Base-by-base conservation (phyloP, 1,284 basidiomycete species). In the Xerocomus minutiporus region DNA sequence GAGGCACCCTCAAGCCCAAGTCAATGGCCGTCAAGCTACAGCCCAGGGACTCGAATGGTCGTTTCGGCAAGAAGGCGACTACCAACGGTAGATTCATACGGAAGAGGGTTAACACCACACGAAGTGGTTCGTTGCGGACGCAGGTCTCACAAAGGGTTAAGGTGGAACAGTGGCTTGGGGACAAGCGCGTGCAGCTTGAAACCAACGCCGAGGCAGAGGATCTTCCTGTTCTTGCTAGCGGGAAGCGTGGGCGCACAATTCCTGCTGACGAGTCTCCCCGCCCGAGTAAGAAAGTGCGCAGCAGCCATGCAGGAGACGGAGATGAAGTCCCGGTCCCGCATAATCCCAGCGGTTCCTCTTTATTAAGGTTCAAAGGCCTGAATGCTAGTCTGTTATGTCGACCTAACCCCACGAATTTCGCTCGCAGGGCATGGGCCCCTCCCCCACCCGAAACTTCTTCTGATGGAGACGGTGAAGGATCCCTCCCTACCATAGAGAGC, bases 81-180 rank as follows among this genome's bases (percentile, higher is more conserved):
- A 75, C 73, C 8, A 83, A 85, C 54, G 82, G 82, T 57, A 66
- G 72, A 62, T 71, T 67, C 57, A 61, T 72, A 62, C 69, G 76
- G 58, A 74, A 70, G 61, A 71, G 71, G 52, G 57, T 70, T 50
- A 54, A 62, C 50, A 52, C 59, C 48, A 55, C 59, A 17, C 61
- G 56, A 42, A 54, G 53, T 59, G 52, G 64, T 59, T 52, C 69
- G 56, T 52, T 74, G 26, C 73, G 76, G 9, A 67, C 71, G 0
- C 71, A 73, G 54, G 71, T 73, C 35, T 65, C 71, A 53, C 72
- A 71, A 51, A 72, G 73, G 50, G 69, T 70, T 28, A 74, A 73
- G 61, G 69, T 69, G 28, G 68, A 71, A 59, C 61, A 62, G 34
- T 66, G 69, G 67, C 57, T 68, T 42, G 65, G 63, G 45, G 66